Evolutionary conservation across 805 yeast genomes (phyloP).

Genomic region (Isabelozyma gotoi): DNA sequence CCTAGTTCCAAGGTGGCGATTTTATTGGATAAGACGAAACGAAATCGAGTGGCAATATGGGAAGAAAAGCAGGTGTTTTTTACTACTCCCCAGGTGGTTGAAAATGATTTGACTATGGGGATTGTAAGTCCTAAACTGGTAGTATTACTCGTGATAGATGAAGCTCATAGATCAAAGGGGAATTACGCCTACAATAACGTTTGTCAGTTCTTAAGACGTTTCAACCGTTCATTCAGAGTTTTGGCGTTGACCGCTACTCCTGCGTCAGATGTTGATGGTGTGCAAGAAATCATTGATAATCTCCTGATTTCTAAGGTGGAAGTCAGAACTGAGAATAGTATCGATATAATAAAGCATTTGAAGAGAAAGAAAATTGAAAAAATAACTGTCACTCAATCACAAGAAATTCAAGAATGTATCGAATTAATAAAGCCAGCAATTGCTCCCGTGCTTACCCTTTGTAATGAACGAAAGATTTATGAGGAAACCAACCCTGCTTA

Average conservation of each 20-base stretch:
- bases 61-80: constrained; percentile 73
- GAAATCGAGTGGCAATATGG: constrained; percentile 79
- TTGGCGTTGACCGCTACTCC: constrained; percentile 96
- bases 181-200: constrained; percentile 86
- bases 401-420: constrained; percentile 56
- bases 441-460: constrained; percentile 62
- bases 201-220: constrained; percentile 58
- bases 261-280: constrained; percentile 81
- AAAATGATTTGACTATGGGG: constrained; percentile 80
- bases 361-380: constrained; percentile 63
- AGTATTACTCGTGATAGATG: constrained; percentile 83
- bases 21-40: constrained; percentile 56
- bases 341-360: constrained; percentile 79
- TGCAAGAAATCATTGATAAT: constrained; percentile 79
- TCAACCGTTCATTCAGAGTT: constrained; percentile 61
- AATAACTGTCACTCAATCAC: constrained; percentile 51
- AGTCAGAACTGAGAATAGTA: constrained; percentile 79
- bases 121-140: constrained; percentile 72
- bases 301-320: constrained; percentile 75
- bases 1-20: constrained; percentile 78
- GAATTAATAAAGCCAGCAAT: constrained; percentile 61
- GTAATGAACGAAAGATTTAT: constrained; percentile 62
- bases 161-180: constrained; percentile 93
- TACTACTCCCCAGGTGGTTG: constrained; percentile 95
- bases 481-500: constrained; percentile 64